These are phyloP conservation scores for Clitopilus hobsonii DNA, from an alignment of 768 basidiomycete species.

Conservation along the genomic window DNA sequence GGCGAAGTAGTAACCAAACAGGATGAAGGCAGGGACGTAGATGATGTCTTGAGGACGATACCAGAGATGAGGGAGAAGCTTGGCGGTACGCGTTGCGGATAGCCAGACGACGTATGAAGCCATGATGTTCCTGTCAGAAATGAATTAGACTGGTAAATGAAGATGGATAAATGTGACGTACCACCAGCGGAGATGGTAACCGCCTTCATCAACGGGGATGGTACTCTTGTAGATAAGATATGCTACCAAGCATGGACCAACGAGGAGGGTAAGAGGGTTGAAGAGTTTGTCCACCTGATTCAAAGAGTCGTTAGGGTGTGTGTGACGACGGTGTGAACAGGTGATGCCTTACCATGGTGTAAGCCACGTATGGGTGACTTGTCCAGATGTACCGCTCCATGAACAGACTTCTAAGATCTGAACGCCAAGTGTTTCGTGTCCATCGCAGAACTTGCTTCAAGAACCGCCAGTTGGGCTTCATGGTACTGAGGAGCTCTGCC, in stretches of 20 bases:
- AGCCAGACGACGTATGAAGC: slow-evolving; percentile 68
- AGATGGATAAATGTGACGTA: slow-evolving; percentile 25
- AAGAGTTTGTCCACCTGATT: slow-evolving; percentile 75
- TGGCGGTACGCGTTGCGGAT: slow-evolving; percentile 66
- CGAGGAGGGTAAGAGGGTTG: slow-evolving; percentile 82
- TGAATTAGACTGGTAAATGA: slow-evolving; percentile 9
- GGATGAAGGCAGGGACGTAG: slow-evolving; percentile 79
- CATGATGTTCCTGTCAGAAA: slow-evolving; percentile 59
- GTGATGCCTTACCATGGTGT: slow-evolving; percentile 78
- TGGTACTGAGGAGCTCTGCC: slow-evolving; percentile 83
- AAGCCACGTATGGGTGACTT: slow-evolving; percentile 85
- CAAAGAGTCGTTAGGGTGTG: slow-evolving; percentile 3
- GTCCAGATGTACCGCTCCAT: slow-evolving; percentile 89
- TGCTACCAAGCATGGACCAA: slow-evolving; percentile 76
- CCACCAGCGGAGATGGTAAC: slow-evolving; percentile 84
- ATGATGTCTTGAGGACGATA: slow-evolving; percentile 70
- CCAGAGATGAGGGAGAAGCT: slow-evolving; percentile 83
- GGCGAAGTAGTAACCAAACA: slow-evolving; percentile 92
- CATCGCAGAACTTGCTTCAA: slow-evolving; percentile 90
- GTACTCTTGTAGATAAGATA: slow-evolving; percentile 79
- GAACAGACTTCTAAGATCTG: slow-evolving; percentile 83
- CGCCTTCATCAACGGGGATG: slow-evolving; percentile 57
- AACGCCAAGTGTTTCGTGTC: slow-evolving; percentile 94
- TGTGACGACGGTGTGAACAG: slow-evolving; percentile 26
- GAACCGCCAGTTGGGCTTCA: slow-evolving; percentile 97